A percentile compares a stretch with the other conserved stretches of the same genome.
Evolutionary conservation across 441 rosid species (phyloP).

Genomic region (Gossypium lobatum): DNA sequence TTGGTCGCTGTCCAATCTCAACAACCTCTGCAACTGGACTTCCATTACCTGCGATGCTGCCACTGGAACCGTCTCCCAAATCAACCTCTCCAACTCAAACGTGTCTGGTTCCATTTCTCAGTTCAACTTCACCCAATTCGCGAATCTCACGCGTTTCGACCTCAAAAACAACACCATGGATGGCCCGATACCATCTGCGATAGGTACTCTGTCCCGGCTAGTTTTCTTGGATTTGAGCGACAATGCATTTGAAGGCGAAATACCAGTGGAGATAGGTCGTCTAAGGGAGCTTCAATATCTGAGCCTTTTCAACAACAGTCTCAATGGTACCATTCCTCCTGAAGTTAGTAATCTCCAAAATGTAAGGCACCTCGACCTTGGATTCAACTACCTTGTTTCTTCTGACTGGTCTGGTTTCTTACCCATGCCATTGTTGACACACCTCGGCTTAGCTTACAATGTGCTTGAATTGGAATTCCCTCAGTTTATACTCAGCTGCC

Average conservation of each 20-base stretch:
- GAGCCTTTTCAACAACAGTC: constrained; percentile 25
- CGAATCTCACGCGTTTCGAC: constrained; percentile 34
- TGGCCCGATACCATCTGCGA: constrained; percentile 34
- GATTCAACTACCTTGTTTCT: constrained; percentile 38
- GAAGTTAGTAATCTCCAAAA: constrained; percentile 43
- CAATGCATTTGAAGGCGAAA: constrained; percentile 28
- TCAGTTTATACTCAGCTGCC: constrained; percentile 31
- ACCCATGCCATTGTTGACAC: constrained; percentile 37
- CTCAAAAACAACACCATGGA: constrained; percentile 27
- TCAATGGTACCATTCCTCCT: constrained; percentile 35
- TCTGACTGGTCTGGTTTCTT: constrained; percentile 54
- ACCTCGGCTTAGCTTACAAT: constrained; percentile 40
- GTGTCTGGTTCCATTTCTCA: constrained; percentile 32
- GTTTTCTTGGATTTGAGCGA: constrained; percentile 36
- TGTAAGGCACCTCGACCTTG: constrained; percentile 39
- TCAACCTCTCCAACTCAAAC: constrained; percentile 29
- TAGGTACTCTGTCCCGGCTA: constrained; percentile 39
- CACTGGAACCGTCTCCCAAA: constrained; percentile 22
- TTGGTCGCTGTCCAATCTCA: constrained; percentile 44
- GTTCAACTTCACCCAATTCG: constrained; percentile 44
- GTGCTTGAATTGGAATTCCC: constrained; percentile 36
- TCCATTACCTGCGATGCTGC: constrained; percentile 32
- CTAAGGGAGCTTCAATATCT: constrained; percentile 33
- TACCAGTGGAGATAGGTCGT: constrained; percentile 35
- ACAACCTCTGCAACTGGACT: constrained; percentile 50